Evolutionary conservation across 1,139 yeast species (phyloP).

Genomic region (Yamadazyma triangularis): DNA sequence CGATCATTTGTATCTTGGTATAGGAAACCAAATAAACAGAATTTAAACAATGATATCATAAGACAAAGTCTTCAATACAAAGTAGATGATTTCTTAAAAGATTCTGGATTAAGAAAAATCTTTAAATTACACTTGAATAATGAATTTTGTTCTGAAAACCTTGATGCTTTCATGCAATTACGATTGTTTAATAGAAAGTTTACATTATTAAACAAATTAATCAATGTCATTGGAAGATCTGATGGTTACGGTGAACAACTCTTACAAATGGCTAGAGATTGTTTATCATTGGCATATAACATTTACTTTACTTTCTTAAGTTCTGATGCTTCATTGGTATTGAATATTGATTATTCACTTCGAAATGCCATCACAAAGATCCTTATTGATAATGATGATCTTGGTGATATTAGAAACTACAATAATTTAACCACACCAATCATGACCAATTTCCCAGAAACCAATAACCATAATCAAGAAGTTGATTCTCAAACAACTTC

Average conservation of each 20-base stretch:
- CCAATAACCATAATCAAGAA: too few relatives aligned
- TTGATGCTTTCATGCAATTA: constrained; percentile 65
- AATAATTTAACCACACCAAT: constrained; percentile 5
- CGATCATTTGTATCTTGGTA: constrained; percentile 20
- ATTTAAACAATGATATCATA: neutral
- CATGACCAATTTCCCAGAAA: too few relatives aligned
- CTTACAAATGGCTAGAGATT: constrained; percentile 42
- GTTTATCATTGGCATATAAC: constrained; percentile 54
- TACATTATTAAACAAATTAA: constrained; percentile 13
- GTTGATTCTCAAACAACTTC: neutral
- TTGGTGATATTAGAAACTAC: constrained; percentile 1
- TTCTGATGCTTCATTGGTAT: constrained; percentile 64
- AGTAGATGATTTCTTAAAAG: constrained; percentile 44
- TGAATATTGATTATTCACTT: constrained; percentile 63
- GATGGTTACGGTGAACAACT: constrained; percentile 26
- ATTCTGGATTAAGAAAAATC: constrained; percentile 74
- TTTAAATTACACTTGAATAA: constrained; percentile 61
- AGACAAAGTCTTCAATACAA: neutral
- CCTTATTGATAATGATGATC: constrained; percentile 23
- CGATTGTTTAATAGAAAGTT: constrained; percentile 31
- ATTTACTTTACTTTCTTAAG: constrained; percentile 67
- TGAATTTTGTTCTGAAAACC: constrained; percentile 70
- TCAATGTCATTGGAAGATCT: constrained; percentile 8
- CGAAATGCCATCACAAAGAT: constrained; percentile 45
- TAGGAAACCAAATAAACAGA: neutral